Conservation (phyloP, 2,329 filamentous ascomycete genomes). For the Fusarium duplospermum region DNA sequence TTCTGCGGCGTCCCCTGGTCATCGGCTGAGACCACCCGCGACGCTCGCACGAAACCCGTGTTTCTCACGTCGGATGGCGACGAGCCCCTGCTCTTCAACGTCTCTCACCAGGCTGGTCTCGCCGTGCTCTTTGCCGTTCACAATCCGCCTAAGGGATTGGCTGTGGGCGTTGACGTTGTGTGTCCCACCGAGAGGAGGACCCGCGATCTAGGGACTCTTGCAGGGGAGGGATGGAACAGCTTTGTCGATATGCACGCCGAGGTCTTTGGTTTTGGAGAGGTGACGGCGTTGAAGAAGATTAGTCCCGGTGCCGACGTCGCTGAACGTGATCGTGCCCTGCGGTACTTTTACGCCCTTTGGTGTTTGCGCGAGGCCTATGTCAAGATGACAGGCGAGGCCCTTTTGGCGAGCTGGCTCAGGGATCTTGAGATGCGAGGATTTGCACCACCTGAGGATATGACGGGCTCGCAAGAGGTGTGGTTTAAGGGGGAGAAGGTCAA, state of each 20-base stretch:
- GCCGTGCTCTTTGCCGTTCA: constrained; percentile 72
- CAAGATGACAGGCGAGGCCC: constrained; percentile 83
- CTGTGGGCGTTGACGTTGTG: constrained; percentile 81
- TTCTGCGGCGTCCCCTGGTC: constrained; percentile 71
- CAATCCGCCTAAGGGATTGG: constrained; percentile 45
- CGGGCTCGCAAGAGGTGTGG: constrained; percentile 46
- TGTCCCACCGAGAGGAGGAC: constrained; percentile 76
- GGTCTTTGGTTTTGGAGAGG: constrained; percentile 74
- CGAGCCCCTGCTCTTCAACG: constrained; percentile 74
- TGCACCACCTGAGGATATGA: constrained; percentile 60
- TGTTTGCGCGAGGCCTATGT: constrained; percentile 84
- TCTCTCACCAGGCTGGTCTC: constrained; percentile 82
- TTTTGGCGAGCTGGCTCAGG: constrained; percentile 78
- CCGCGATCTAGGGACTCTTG: constrained; percentile 69
- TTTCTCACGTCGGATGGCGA: constrained; percentile 61
- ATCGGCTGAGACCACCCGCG: constrained; percentile 66
- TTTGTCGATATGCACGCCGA: constrained; percentile 80
- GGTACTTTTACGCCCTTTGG: constrained; percentile 82
- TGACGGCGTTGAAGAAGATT: constrained; percentile 68
- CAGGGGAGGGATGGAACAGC: constrained; percentile 68
- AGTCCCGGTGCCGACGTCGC: constrained; percentile 37
- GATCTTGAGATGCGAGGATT: constrained; percentile 77
- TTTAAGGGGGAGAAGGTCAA: constrained; percentile 46
- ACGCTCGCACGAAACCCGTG: constrained; percentile 66
- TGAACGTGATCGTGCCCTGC: constrained; percentile 66